These are phyloP conservation scores for Mycotypha africana DNA, from an alignment of 371 early-diverging fungal species.

Conservation along the genomic window DNA sequence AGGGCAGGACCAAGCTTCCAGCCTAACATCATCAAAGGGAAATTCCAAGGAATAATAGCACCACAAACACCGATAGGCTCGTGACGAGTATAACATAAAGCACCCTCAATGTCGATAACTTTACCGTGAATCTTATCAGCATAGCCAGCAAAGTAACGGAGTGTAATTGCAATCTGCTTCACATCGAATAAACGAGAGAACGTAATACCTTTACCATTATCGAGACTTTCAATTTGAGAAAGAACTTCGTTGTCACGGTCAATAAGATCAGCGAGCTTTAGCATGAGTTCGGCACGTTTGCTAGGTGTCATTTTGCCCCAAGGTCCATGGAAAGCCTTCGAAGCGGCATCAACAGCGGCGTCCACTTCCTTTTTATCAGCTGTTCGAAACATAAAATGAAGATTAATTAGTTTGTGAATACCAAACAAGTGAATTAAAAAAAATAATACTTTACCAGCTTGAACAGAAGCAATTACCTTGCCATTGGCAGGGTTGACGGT, in stretches of 20 bases:
- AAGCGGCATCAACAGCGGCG: slow-evolving; percentile 43
- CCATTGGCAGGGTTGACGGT: slow-evolving; percentile 46
- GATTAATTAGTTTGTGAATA: neutral
- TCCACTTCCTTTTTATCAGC: slow-evolving; percentile 43
- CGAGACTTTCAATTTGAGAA: slow-evolving; percentile 39
- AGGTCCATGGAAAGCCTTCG: slow-evolving; percentile 36
- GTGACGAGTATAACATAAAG: slow-evolving; percentile 60
- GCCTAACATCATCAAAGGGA: slow-evolving; percentile 69
- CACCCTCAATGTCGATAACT: slow-evolving; percentile 39
- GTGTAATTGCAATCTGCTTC: slow-evolving; percentile 40
- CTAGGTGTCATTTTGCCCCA: slow-evolving; percentile 29
- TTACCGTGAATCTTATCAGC: slow-evolving; percentile 72
- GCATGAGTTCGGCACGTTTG: slow-evolving; percentile 36
- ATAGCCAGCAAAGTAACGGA: slow-evolving; percentile 80
- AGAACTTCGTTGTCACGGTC: slow-evolving; percentile 37
- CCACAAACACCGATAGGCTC: slow-evolving; percentile 83
- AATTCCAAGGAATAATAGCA: slow-evolving; percentile 82
- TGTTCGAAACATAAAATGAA: slow-evolving; percentile 3
- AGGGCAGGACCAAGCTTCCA: slow-evolving; percentile 90
- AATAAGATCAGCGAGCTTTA: slow-evolving; percentile 44
- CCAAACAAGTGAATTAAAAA: too few relatives aligned
- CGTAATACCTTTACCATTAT: slow-evolving; percentile 46
- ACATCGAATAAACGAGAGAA: slow-evolving; percentile 50
- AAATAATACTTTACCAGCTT: slow-evolving; percentile 29
- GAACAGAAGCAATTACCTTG: slow-evolving; percentile 34